These are phyloP conservation scores for Macadamia integrifolia DNA, from an alignment of 164 flowering plant genomes.

Conservation along the genomic window DNA sequence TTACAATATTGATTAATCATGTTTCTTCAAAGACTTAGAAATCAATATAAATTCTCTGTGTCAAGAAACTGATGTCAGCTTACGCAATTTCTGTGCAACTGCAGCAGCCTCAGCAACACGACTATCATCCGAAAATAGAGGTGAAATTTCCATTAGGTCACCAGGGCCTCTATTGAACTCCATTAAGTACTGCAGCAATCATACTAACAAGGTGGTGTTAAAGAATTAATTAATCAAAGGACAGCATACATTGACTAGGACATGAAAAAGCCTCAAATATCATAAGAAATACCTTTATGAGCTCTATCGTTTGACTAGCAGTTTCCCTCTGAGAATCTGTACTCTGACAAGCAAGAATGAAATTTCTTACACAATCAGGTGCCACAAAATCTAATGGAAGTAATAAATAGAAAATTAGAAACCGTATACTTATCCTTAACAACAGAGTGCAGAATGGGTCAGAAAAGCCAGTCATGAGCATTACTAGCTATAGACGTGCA, in stretches of 20 bases:
- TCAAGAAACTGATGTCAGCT: conserved; percentile 16
- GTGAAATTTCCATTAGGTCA: conserved; percentile 94
- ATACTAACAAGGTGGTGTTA: conserved; percentile 9
- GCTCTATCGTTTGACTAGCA: conserved; percentile 98
- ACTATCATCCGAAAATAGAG: conserved; percentile 95
- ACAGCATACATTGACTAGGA: not conserved
- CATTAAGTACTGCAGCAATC: conserved; percentile 78
- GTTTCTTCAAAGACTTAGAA: too few relatives aligned
- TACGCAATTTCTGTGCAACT: conserved; percentile 96
- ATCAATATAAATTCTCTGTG: too few relatives aligned
- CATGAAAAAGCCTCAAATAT: not conserved
- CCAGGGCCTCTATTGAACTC: conserved; percentile 98
- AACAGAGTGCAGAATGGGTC: too few relatives aligned
- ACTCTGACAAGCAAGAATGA: conserved; percentile 58
- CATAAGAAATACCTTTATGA: conserved; percentile 65
- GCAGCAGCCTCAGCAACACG: conserved; percentile 99
- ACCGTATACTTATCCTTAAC: not conserved
- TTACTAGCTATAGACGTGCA: not conserved
- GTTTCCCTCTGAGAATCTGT: conserved; percentile 98
- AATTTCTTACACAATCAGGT: conserved; percentile 8
- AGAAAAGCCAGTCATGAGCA: too few relatives aligned
- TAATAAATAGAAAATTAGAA: not conserved
- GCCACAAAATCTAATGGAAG: not conserved
- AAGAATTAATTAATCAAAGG: too few relatives aligned
- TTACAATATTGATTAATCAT: too few relatives aligned